Conservation (phyloP, 78 protist species). For the Speleostelium caveatum region DNA sequence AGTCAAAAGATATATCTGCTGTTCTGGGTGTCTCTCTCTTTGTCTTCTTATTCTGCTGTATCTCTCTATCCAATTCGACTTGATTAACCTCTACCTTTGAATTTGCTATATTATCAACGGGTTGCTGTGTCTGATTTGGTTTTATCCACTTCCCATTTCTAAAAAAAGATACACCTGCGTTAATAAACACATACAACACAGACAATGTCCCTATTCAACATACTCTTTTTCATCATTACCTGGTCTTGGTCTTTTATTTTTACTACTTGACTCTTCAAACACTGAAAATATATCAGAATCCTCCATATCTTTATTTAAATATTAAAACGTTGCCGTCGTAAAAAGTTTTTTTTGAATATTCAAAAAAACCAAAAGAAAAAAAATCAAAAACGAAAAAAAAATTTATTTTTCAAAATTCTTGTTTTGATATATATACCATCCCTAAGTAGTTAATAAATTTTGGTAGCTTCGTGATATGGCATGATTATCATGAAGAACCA, state of each 20-base stretch:
- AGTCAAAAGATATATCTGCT: conserved; percentile 49
- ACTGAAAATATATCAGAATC: conserved; percentile 66
- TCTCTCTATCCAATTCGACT: conserved; percentile 38
- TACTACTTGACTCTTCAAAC: conserved; percentile 28
- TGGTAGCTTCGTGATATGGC: no score
- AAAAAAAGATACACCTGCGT: not conserved
- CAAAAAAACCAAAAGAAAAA: not conserved
- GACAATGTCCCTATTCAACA: not conserved
- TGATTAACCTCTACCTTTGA: not conserved
- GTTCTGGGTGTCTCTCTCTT: not conserved
- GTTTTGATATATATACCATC: no score
- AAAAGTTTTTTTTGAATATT: no score
- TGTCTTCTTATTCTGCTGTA: conserved; percentile 40
- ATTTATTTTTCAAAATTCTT: not conserved
- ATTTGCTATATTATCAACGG: not conserved
- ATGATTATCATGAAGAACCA: no score
- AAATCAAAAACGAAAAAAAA: no score
- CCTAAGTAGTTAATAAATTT: no score
- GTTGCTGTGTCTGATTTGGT: conserved; percentile 6
- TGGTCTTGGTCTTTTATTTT: conserved; percentile 17
- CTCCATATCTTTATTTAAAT: not conserved
- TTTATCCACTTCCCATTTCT: conserved; percentile 58
- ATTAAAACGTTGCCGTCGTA: not conserved
- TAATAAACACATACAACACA: not conserved
- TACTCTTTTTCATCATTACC: conserved; percentile 55